Evolutionary conservation across 106 monocot genomes (phyloP).

Genomic region (Acorus calamus): DNA sequence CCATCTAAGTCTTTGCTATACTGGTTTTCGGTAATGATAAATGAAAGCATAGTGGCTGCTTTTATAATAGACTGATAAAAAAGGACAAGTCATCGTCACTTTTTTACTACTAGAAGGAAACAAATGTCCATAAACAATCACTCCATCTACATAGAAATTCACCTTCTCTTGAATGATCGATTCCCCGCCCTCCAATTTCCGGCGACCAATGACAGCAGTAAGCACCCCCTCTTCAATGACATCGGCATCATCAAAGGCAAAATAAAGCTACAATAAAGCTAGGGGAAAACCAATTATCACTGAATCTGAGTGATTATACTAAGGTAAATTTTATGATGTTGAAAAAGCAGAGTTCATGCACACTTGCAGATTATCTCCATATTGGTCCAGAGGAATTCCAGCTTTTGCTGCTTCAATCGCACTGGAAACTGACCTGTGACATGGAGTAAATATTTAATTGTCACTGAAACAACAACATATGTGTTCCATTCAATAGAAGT

Average conservation of each 20-base stretch:
- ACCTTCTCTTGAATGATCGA: slow-evolving; percentile 69
- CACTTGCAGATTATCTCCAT: slow-evolving; percentile 52
- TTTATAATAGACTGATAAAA: slow-evolving; percentile 35
- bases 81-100: not conserved
- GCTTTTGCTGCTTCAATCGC: slow-evolving; percentile 62
- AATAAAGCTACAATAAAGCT: slow-evolving; percentile 44
- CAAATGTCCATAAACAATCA: too few relatives aligned
- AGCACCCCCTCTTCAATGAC: slow-evolving; percentile 56
- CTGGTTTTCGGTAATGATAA: slow-evolving; percentile 46
- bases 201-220: slow-evolving; percentile 46
- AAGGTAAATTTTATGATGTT: too few relatives aligned
- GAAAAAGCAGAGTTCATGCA: slow-evolving; percentile 10
- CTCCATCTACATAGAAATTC: not conserved
- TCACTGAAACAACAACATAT: too few relatives aligned
- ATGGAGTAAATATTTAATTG: too few relatives aligned
- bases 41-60: slow-evolving; percentile 40
- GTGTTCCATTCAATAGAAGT: too few relatives aligned
- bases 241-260: slow-evolving; percentile 76
- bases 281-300: not conserved
- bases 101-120: too few relatives aligned
- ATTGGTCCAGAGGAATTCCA: slow-evolving; percentile 39
- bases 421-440: slow-evolving; percentile 51
- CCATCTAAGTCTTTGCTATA: slow-evolving; percentile 40
- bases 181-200: slow-evolving; percentile 44
- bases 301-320: too few relatives aligned